These are phyloP conservation scores for Backusella liffmaniae DNA, from an alignment of 192 early-diverging fungal genomes.

Conservation along the genomic window DNA sequence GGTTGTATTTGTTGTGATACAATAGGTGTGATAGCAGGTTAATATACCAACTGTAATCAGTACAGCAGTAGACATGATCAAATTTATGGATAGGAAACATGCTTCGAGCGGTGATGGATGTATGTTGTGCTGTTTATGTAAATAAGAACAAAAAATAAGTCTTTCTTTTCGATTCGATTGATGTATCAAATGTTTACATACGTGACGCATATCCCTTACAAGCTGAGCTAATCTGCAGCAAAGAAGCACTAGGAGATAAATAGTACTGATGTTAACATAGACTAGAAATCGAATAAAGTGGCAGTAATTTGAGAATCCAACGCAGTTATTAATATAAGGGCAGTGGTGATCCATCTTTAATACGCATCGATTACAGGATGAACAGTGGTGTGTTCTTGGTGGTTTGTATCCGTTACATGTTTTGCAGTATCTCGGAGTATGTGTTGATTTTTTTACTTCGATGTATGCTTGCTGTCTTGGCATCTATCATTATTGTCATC, in stretches of 20 bases:
- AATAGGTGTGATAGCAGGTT: conserved; percentile 69
- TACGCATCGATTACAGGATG: conserved; percentile 74
- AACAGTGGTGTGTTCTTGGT: conserved; percentile 79
- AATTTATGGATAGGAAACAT: conserved; percentile 71
- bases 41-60: conserved; percentile 70
- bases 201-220: conserved; percentile 30
- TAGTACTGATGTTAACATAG: conserved; percentile 62
- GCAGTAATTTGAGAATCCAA: conserved; percentile 73
- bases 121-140: conserved; percentile 4
- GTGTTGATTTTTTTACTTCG: conserved; percentile 71
- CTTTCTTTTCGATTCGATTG: background rate
- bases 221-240: conserved; percentile 50
- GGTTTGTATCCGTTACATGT: conserved; percentile 68
- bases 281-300: conserved; percentile 83
- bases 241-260: conserved; percentile 56
- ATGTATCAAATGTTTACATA: conserved; percentile 6
- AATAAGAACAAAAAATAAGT: background rate
- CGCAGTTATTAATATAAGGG: conserved; percentile 90
- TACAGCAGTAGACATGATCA: conserved; percentile 67
- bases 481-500: conserved; percentile 16
- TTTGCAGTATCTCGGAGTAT: conserved; percentile 71
- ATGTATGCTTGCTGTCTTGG: conserved; percentile 34
- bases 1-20: conserved; percentile 66
- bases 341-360: conserved; percentile 93
- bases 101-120: conserved; percentile 43